phyloP scores from a whole-genome alignment of 2,329 filamentous ascomycete species.

The Sporothrix globosa region DNA sequence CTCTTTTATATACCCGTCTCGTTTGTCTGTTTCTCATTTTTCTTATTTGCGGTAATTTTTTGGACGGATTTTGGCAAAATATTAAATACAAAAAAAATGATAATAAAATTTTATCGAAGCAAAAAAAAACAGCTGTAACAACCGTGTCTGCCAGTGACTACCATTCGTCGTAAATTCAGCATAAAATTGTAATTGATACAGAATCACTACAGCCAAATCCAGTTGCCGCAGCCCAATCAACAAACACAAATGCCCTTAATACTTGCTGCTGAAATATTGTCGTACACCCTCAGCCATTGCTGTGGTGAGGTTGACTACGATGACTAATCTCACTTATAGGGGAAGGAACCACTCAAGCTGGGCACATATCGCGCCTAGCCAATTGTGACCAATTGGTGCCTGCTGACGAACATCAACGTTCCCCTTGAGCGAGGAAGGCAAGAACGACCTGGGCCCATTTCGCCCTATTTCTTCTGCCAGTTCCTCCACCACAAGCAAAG shows the following conservation, averaged over 20 bases:
- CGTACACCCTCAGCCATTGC: too few species aligned
- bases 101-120: background rate
- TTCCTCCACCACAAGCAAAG: background rate
- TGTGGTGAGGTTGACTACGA: background rate
- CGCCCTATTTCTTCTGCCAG: background rate
- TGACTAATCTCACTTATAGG: conserved; percentile 21
- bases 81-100: background rate
- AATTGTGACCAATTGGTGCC: background rate
- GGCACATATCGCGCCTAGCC: background rate
- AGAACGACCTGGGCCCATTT: background rate
- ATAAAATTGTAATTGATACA: too few species aligned
- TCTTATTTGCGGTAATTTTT: background rate
- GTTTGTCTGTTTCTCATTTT: background rate
- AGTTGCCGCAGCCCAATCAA: too few species aligned
- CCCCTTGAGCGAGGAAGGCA: background rate
- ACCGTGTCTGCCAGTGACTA: background rate
- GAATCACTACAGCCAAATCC: too few species aligned
- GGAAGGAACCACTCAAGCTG: background rate
- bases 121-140: background rate
- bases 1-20: background rate
- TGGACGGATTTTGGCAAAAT: background rate
- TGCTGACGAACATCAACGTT: conserved; percentile 1
- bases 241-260: too few species aligned
- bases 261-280: too few species aligned
- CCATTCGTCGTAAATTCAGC: background rate